Evolutionary conservation across 2,329 filamentous ascomycete species (phyloP), one percentile per base, ranked within the genome.

Genomic region (Dactylellina parvicollis): DNA sequence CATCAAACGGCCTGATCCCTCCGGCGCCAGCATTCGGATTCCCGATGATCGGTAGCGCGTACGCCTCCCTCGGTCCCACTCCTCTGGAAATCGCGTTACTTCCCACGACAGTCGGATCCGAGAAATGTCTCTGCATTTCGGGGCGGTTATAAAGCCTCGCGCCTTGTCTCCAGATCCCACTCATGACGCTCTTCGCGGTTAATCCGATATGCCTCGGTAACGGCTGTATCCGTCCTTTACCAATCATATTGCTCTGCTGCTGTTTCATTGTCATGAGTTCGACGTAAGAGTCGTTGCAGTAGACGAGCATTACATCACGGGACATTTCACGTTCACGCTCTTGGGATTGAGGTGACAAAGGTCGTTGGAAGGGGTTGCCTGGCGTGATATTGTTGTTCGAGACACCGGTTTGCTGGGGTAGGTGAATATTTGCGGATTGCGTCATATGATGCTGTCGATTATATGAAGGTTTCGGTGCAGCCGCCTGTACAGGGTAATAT

Each of bases 221-320:
- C 7, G 69, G 60, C 30, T 73, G 69, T n/a, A 73, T 61, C 44
- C 69, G 47, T 12, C 61, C 61, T 55, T 66, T 73, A 4, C 52
- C 60, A 36, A 64, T 64, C 36, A 59, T 52, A 18, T 54, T 60
- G 16, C 47, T 59, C 34, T 73, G 69, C 38, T 73, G 69, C 22
- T 73, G 69, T 40, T 73, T 73, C 30, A 73, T 54, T n/a, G 44
- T 26, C 54, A 73, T 66, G 4, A 73, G 69, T 26, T 73, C 69
- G 3, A 73, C 40, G 32, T 73, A 73, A 9, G 69, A 60, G 47
- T 73, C 69, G 10, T 73, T 73, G 26, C 69, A 73, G 24, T 66
- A 73, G 8, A 66, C 54, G 14, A 73, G 24, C 69, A 73, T 66
- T 9, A 65, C 69, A 34, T 73, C 69, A 34, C 69, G 38, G 7